Base-by-base conservation (phyloP, 768 basidiomycete genomes). In the Boletus sp. region DNA sequence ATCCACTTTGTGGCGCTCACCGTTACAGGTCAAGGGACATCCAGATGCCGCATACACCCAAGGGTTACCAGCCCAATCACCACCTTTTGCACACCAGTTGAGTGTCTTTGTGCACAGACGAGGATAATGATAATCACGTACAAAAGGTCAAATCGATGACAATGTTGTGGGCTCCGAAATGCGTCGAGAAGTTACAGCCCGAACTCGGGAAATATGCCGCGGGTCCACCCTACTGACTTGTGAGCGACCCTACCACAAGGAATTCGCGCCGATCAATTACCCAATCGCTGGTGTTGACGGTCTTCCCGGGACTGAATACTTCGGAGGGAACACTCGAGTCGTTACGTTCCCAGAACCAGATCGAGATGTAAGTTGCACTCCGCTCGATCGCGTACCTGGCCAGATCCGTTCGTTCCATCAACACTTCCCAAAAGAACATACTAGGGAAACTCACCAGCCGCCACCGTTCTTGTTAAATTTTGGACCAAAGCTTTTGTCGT, bases 131-230 rank as follows among this genome's bases (percentile, higher is more conserved):
- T 2, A 5, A 14, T 7, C 23, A 55, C 61, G 40, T 32, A 64
- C 64, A 64, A 27, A 64, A 51, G 7, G 33, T 37, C 15, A 42
- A 15, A 19, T 58, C 40, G 42, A 58, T 51, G 15, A 58, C n/a
- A 54, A 87, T 86, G 54, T 82, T 82, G 59, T 86, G 77, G 0
- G 72, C 58, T 6, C 76, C 73, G 60, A 88, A 80, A 53, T 82
- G 71, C 45, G 73, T 68, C 47, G 73, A 58, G 41, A 90, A 75
- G 56, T 85, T 72, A 63, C 87, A 90, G 51, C 75, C 71, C 6
- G 77, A 81, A 63, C 72, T 76, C 3, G 85, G 84, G 70, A 88
- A 89, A 62, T 73, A 75, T 4, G 84, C 87, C 8, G 69, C 64
- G 2, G 87, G 85, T 0, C 70, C 77, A 7, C 86, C 84, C 83